Base-by-base conservation (phyloP, 331 rosid species). In the Arachis monticola region DNA sequence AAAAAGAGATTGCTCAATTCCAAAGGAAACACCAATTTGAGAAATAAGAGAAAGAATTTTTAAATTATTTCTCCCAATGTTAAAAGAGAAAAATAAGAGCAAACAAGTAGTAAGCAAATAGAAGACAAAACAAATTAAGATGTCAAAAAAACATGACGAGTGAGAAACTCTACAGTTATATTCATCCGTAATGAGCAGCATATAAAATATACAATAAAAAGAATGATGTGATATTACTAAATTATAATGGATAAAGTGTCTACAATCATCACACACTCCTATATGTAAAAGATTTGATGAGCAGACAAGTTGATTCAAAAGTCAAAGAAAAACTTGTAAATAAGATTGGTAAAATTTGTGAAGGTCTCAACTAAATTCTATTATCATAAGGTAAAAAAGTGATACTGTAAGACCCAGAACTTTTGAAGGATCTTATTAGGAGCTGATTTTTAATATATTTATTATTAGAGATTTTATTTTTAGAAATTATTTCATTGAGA, bases 1-100 rank as follows among this genome's bases (percentile, higher is more conserved):
- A 62, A 79, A 17, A 17, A 17, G 22, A 51, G 59, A 72, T 66
- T 38, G 77, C 69, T 45, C 30, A 46, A 69, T 44, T 11, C 51
- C 40, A 66, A 57, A 44, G 17, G 60, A 76, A 79, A 62, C 35
- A 55, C 45, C 46, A 63, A 56, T 64, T 46, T 63, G 3, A 2
- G 45, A 65, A 66, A 10, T 60, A 57, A 60, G 58, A 27, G 6
- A 55, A 41, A 51, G 72, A 40, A 66, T 64, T 14, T 61, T n/a
- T 17, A 17, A 64, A 65, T 53, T 60, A 83, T 63, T 53, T 17
- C 22, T 17, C 22, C 22, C 22, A 17, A 17, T 17, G 22, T 17
- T 17, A 17, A 17, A 17, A 17, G 22, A 17, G 22, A 17, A 17
- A 17, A 17, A 17, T 17, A 17, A 17, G 22, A 17, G 22, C 22